Percentiles rank a stretch among this genome's conserved stretches.
These are phyloP conservation scores for Suhomyces bokatorum DNA, from an alignment of 1,139 yeast genomes.

Conservation along the genomic window DNA sequence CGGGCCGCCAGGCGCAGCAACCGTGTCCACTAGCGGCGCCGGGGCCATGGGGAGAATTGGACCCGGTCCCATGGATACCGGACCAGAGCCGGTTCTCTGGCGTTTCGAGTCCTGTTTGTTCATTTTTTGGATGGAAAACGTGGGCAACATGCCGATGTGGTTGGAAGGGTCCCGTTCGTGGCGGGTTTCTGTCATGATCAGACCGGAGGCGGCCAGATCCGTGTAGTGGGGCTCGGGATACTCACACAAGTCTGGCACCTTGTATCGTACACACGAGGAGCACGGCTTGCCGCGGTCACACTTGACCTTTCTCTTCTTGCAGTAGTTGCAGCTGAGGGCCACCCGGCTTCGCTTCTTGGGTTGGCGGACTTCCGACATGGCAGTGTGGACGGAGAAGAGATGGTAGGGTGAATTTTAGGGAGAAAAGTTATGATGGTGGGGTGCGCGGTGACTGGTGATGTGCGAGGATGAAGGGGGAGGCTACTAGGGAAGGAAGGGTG, in stretches of 20 bases:
- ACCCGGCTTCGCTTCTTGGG: conserved; percentile 20
- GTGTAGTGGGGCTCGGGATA: conserved; percentile 29
- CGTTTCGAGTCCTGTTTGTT: conserved; percentile 1
- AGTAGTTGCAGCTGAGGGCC: conserved; percentile 24
- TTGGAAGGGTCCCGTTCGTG: conserved; percentile 1
- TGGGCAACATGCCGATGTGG: conserved; percentile 14
- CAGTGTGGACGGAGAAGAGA: neutral
- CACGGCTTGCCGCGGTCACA: conserved; percentile 28
- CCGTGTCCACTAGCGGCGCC: neutral
- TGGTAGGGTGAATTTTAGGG: neutral
- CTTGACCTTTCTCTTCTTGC: conserved; percentile 26
- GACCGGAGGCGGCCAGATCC: neutral
- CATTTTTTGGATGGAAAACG: conserved; percentile 17
- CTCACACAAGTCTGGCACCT: conserved; percentile 28
- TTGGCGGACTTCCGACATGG: conserved; percentile 9
- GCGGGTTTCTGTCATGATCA: neutral
- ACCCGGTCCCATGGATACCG: neutral
- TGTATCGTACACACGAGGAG: conserved; percentile 21
- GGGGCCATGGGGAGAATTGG: neutral
- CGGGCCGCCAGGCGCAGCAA: neutral
- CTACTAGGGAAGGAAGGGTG: neutral
- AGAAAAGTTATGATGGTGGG: neutral
- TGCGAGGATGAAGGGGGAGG: no score
- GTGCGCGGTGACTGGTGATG: no score
- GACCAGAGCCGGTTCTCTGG: neutral